Evolutionary conservation across 2,329 filamentous ascomycete species (phyloP).

Genomic region (Cladosporium austrohemisphaericum): DNA sequence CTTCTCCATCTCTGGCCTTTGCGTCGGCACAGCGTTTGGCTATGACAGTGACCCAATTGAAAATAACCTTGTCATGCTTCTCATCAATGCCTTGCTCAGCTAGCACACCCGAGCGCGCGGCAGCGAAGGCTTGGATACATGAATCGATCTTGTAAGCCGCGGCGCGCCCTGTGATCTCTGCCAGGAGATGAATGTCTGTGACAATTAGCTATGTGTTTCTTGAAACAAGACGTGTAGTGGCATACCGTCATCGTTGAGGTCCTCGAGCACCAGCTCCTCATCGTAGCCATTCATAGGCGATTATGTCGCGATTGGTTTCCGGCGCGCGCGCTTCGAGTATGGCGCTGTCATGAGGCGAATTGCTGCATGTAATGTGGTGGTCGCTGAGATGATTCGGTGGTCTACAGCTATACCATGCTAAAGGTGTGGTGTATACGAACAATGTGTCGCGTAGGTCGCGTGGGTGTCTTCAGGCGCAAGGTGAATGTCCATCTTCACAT

Average conservation of each 20-base stretch:
- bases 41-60: slow-evolving; percentile 3
- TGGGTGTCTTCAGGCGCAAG: slow-evolving; percentile 1
- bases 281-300: slow-evolving; percentile 31
- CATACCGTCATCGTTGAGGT: slow-evolving; percentile 40
- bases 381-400: background rate
- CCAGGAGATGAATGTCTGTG: slow-evolving; percentile 74
- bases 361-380: slow-evolving; percentile 7
- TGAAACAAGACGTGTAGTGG: background rate
- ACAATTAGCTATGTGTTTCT: background rate
- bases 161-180: slow-evolving; percentile 70
- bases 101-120: slow-evolving; percentile 75
- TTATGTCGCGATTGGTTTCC: slow-evolving; percentile 24
- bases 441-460: background rate
- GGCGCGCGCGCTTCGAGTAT: slow-evolving; percentile 35
- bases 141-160: slow-evolving; percentile 52
- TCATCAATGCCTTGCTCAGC: slow-evolving; percentile 64
- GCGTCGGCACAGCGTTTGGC: background rate
- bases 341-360: slow-evolving; percentile 32
- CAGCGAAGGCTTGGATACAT: slow-evolving; percentile 61
- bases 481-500: no score
- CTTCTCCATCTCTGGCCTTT: background rate
- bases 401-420: slow-evolving; percentile 4
- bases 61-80: slow-evolving; percentile 64
- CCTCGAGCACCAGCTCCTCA: slow-evolving; percentile 35
- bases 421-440: background rate